Percentiles rank a stretch among this genome's conserved stretches.
Evolutionary conservation across 1,284 basidiomycete genomes (phyloP).

Genomic region (Cryptococcus depauperatus): DNA sequence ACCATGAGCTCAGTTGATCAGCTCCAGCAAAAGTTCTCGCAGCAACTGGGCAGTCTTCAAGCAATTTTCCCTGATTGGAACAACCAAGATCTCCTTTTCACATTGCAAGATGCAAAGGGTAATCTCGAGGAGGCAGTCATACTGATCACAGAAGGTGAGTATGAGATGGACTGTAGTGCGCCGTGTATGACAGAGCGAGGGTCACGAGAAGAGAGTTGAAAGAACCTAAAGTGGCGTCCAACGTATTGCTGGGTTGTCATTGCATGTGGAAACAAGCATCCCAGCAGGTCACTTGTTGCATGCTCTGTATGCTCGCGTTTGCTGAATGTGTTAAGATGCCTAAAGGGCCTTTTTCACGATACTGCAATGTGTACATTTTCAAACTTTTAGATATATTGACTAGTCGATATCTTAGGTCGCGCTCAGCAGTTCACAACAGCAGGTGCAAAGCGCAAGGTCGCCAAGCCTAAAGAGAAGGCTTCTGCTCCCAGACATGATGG

Average conservation of each 20-base stretch:
- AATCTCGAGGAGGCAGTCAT: constrained; percentile 44
- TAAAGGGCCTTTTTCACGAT: too few relatives aligned
- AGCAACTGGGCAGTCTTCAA: constrained; percentile 37
- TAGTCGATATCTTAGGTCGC: constrained; percentile 29
- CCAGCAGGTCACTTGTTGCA: too few relatives aligned
- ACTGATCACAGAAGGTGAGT: constrained; percentile 44
- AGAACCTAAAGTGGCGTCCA: neutral
- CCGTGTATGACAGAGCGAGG: neutral
- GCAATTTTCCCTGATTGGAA: constrained; percentile 46
- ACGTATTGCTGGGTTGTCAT: neutral
- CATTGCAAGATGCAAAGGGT: constrained; percentile 43
- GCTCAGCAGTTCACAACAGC: constrained; percentile 45
- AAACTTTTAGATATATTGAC: neutral
- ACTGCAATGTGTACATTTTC: neutral
- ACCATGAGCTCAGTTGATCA: too few relatives aligned
- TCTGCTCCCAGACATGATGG: constrained; percentile 40
- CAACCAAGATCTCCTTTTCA: constrained; percentile 38
- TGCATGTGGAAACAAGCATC: too few relatives aligned
- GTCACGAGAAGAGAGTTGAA: neutral
- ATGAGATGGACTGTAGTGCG: neutral
- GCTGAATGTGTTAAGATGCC: neutral
- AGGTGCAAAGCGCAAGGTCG: constrained; percentile 38
- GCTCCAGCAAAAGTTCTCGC: constrained; percentile 35
- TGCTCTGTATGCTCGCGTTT: too few relatives aligned
- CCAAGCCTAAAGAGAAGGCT: constrained; percentile 30